A percentile compares a stretch with the other conserved stretches of the same genome.
phyloP scores from a whole-genome alignment of 208 protist species.

The Trypanosoma mega region DNA sequence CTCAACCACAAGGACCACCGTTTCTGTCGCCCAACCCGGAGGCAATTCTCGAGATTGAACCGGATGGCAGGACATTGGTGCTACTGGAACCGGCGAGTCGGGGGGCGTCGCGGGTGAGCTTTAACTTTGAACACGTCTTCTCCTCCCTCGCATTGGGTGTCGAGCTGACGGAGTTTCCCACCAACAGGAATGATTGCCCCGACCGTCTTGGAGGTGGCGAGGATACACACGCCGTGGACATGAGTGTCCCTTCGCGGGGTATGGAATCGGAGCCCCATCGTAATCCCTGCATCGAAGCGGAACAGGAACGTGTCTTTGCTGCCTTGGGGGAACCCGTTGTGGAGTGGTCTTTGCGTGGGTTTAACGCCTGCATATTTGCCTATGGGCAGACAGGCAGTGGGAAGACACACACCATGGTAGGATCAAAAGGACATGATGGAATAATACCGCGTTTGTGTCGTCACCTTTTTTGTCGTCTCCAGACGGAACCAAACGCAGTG shows the following conservation, averaged over 20 bases:
- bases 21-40: no score
- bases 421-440: conserved; percentile 59
- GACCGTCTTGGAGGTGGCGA: no score
- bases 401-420: conserved; percentile 94
- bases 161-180: no score
- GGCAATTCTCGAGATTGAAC: conserved; percentile 55
- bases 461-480: conserved; percentile 48
- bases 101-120: conserved; percentile 22
- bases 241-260: no score
- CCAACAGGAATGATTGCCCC: no score
- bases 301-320: conserved; percentile 55
- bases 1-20: no score
- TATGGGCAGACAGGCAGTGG: conserved; percentile 91
- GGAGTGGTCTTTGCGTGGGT: conserved; percentile 47
- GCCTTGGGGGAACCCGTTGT: conserved; percentile 46
- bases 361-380: conserved; percentile 88
- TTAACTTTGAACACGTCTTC: conserved; percentile 66
- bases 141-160: conserved; percentile 56
- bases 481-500: background rate
- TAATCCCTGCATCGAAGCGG: conserved; percentile 51
- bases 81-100: conserved; percentile 36
- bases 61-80: conserved; percentile 43
- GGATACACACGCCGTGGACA: no score
- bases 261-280: no score
- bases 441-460: conserved; percentile 71